Base-by-base conservation (phyloP, 306 rosid genomes). In the Neltuma alba region DNA sequence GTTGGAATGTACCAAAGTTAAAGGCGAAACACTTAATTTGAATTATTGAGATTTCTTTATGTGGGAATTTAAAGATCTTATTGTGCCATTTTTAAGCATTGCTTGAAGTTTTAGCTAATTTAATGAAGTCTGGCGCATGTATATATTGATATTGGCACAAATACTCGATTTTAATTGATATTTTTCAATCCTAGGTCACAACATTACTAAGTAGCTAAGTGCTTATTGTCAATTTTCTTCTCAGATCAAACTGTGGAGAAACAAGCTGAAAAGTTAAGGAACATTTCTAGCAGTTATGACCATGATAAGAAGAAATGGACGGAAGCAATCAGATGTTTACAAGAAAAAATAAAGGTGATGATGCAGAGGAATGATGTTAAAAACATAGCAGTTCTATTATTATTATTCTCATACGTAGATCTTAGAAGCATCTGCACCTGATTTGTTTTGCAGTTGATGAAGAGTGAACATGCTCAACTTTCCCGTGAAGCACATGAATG, bases 401-500 rank as follows among this genome's bases (percentile, higher is more conserved):
- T 77, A 3, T 47, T 30, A 34, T 42, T 55, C 80, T 75, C 76
- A 14, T 45, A 57, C 31, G 55, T n/a, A 10, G 36, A 73, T 62
- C 37, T 48, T 7, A 69, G 48, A 42, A 72, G 73, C 58, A 52
- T 70, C 20, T 67, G 34, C 41, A 25, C 28, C 52, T 68, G 81
- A 58, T 85, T 83, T 86, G 37, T 64, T 79, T 75, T 83, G 84
- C 91, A 93, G 98, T 85, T 80, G 89, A 88, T 93, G 93, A 91
- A 87, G 84, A 80, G 84, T 64, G 93, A 93, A 60, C 88, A 89
- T 62, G 40, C 73, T 76, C 88, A 62, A 41, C 96, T 93, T 80
- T 93, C 98, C 71, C 65, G 40, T 36, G 93, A 89, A 80, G 94
- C 97, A 0, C 97, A 91, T 84, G 93, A 88, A 37, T 93, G 98